phyloP scores from a whole-genome alignment of 2,329 filamentous ascomycete genomes.

The Phialophora macrospora region DNA sequence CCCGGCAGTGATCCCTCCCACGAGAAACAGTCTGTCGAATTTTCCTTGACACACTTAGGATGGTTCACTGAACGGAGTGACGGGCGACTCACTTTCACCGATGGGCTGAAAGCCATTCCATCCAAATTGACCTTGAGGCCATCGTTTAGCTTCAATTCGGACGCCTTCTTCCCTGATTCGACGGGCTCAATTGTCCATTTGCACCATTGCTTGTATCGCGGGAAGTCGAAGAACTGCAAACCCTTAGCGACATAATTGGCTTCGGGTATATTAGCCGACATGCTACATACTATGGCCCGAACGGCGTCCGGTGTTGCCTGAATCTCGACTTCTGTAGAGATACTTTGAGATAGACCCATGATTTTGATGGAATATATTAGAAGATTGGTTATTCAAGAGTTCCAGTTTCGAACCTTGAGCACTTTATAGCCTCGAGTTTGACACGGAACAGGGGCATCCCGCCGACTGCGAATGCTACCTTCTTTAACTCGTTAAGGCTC shows the following conservation, averaged over 20 bases:
- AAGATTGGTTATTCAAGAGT: background rate
- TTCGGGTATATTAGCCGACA: background rate
- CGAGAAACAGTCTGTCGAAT: background rate
- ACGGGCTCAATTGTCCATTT: conserved; percentile 8
- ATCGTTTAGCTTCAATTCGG: conserved; percentile 6
- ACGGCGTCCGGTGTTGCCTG: conserved; percentile 8
- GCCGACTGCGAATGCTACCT: background rate
- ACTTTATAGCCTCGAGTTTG: background rate
- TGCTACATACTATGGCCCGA: conserved; percentile 1
- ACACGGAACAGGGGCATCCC: background rate
- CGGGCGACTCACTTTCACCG: background rate
- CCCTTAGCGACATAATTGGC: background rate
- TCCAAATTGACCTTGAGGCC: conserved; percentile 6
- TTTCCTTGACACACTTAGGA: background rate
- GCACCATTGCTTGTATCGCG: conserved; percentile 8
- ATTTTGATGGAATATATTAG: background rate
- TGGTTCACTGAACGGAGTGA: background rate
- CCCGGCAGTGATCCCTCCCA: background rate
- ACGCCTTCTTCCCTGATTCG: background rate
- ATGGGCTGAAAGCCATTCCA: background rate
- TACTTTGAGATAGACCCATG: conserved; percentile 15
- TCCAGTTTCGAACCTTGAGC: background rate
- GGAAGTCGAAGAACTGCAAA: conserved; percentile 9
- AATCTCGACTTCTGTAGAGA: conserved; percentile 11
- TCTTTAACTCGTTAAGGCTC: background rate